A percentile compares a stretch with the other conserved stretches of the same genome.
Evolutionary conservation across 202 grass and related monocot genomes (phyloP).

Genomic region (Zoysia matrella): DNA sequence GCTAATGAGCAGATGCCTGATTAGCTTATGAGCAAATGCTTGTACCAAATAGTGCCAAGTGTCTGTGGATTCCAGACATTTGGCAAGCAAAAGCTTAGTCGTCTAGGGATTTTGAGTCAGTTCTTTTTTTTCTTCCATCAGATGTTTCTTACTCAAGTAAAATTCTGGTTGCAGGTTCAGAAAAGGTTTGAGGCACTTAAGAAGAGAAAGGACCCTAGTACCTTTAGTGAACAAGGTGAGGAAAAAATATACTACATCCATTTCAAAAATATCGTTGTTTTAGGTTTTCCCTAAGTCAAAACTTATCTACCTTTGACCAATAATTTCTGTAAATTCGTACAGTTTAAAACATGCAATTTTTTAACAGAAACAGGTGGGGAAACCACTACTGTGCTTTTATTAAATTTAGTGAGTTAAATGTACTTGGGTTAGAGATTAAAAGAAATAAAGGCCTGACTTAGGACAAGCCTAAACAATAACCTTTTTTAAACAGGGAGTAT

Average conservation of each 20-base stretch:
- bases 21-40: not conserved
- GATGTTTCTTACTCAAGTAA: constrained; percentile 21
- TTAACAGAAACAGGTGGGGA: not conserved
- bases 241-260: constrained; percentile 1
- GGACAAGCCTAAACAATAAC: not conserved
- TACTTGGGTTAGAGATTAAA: not conserved
- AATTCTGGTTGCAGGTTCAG: constrained; percentile 74
- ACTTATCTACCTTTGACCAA: no score
- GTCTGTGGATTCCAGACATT: not conserved
- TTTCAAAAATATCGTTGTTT: no score
- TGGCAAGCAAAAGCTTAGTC: constrained; percentile 8
- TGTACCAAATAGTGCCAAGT: not conserved
- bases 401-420: no score
- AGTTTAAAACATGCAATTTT: not conserved
- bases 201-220: constrained; percentile 82
- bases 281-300: no score
- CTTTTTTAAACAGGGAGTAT: not conserved
- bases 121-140: not conserved
- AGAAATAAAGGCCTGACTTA: not conserved
- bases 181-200: constrained; percentile 91
- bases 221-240: constrained; percentile 89
- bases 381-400: not conserved
- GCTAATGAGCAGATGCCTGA: not conserved
- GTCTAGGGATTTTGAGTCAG: not conserved
- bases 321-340: no score